Evolutionary conservation across 2,329 filamentous ascomycete genomes (phyloP).

Genomic region (Dactylonectria macrodidyma): DNA sequence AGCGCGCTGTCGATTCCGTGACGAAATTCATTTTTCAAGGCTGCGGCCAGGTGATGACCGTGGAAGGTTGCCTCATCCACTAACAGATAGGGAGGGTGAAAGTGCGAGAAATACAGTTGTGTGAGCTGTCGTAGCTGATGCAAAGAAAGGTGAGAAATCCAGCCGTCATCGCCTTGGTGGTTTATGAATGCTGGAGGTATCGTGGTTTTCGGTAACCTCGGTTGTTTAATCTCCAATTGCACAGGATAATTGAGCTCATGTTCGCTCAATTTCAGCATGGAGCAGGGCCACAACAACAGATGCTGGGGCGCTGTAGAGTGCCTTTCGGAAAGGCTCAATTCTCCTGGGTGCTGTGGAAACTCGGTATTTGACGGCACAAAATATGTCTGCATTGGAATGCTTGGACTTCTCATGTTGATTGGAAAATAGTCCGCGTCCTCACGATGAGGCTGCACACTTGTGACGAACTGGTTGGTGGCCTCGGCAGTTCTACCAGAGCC

Average conservation of each 20-base stretch:
- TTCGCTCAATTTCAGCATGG: conserved; percentile 21
- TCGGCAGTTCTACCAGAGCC: neutral
- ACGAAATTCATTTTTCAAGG: conserved; percentile 14
- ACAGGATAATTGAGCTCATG: conserved; percentile 31
- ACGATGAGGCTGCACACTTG: neutral
- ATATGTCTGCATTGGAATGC: conserved; percentile 17
- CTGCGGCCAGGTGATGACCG: conserved; percentile 8
- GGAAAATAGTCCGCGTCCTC: neutral
- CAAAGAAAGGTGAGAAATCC: conserved; percentile 32
- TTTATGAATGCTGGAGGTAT: conserved; percentile 8
- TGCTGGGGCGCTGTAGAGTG: conserved; percentile 35
- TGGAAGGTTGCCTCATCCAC: conserved; percentile 31
- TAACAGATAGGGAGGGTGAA: conserved; percentile 32
- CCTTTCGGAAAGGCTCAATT: conserved; percentile 27
- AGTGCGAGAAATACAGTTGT: conserved; percentile 33
- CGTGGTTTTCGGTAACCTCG: conserved; percentile 17
- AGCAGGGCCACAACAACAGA: conserved; percentile 35
- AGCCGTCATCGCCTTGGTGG: neutral
- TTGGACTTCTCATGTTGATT: conserved; percentile 1
- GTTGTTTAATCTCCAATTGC: conserved; percentile 30
- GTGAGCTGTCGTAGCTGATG: conserved; percentile 26
- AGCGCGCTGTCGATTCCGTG: conserved; percentile 19
- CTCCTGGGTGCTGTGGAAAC: conserved; percentile 2
- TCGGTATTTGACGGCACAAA: conserved; percentile 24
- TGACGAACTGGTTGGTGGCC: neutral